Percentiles rank a stretch among this genome's conserved stretches.
Evolutionary conservation across 192 early-diverging fungal genomes (phyloP).

Genomic region (Backusella tarrabulga): DNA sequence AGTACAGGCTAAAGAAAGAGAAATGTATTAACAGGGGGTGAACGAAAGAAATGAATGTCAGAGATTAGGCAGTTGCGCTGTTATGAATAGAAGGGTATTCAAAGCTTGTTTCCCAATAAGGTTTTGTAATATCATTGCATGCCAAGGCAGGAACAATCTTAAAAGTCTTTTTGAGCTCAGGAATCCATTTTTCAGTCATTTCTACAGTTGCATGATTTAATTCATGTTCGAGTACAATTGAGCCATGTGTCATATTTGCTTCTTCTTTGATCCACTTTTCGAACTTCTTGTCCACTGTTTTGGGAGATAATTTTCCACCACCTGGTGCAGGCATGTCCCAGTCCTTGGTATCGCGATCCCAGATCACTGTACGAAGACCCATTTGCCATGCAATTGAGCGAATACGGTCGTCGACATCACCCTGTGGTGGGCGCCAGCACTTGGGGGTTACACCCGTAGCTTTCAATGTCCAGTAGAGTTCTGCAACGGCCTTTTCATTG

Average conservation of each 20-base stretch:
- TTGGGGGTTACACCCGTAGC: conserved; percentile 45
- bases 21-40: neutral
- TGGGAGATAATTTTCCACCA: conserved; percentile 27
- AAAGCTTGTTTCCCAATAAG: conserved; percentile 35
- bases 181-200: conserved; percentile 38
- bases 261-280: conserved; percentile 24
- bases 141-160: conserved; percentile 30
- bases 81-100: conserved; percentile 16
- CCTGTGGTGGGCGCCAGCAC: conserved; percentile 55
- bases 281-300: conserved; percentile 29
- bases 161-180: conserved; percentile 24
- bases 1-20: neutral
- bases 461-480: conserved; percentile 49
- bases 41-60: neutral
- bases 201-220: conserved; percentile 29
- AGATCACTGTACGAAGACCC: conserved; percentile 34
- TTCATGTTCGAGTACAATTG: conserved; percentile 37
- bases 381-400: conserved; percentile 47
- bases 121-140: conserved; percentile 31
- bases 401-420: conserved; percentile 61
- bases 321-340: conserved; percentile 27
- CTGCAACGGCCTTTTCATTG: conserved; percentile 55
- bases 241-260: conserved; percentile 15
- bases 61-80: neutral
- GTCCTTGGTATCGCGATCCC: conserved; percentile 21